Conservation (phyloP, 768 basidiomycete genomes). For the Mycena kentingensis region DNA sequence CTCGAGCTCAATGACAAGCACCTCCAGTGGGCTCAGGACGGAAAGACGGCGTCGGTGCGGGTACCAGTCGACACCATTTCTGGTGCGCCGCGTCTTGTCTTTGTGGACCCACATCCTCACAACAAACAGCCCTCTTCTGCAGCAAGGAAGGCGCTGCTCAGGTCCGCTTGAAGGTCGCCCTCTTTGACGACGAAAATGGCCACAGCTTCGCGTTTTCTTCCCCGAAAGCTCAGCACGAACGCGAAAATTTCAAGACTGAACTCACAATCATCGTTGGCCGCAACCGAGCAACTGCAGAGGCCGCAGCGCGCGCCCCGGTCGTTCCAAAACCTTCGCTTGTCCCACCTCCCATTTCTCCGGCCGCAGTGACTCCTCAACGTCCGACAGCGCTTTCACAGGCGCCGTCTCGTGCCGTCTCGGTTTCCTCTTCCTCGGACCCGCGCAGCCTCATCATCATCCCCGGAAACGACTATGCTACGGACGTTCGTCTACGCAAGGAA, state of each 20-base stretch:
- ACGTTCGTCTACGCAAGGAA: slow-evolving; percentile 75
- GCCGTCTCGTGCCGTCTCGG: slow-evolving; percentile 63
- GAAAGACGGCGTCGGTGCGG: slow-evolving; percentile 65
- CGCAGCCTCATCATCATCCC: slow-evolving; percentile 42
- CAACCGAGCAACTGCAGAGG: slow-evolving; percentile 56
- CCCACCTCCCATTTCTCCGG: slow-evolving; percentile 25
- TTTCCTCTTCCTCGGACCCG: slow-evolving; percentile 39
- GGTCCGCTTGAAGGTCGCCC: slow-evolving; percentile 74
- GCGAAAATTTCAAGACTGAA: slow-evolving; percentile 82
- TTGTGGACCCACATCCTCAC: slow-evolving; percentile 19
- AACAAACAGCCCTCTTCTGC: slow-evolving; percentile 69
- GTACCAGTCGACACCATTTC: slow-evolving; percentile 61
- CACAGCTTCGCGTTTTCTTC: slow-evolving; percentile 85
- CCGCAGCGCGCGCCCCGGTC: slow-evolving; percentile 32
- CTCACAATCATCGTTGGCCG: slow-evolving; percentile 75
- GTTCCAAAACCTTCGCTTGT: slow-evolving; percentile 26
- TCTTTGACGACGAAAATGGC: slow-evolving; percentile 67
- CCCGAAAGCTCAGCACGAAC: slow-evolving; percentile 67
- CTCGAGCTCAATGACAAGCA: slow-evolving; percentile 74
- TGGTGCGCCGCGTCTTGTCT: slow-evolving; percentile 43
- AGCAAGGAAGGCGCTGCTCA: slow-evolving; percentile 83
- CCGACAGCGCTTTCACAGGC: slow-evolving; percentile 42
- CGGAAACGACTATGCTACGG: slow-evolving; percentile 60
- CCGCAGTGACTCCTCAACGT: slow-evolving; percentile 35
- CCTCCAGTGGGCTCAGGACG: slow-evolving; percentile 81